Evolutionary conservation across 2,329 filamentous ascomycete genomes (phyloP).

Genomic region (Cadophora malorum): DNA sequence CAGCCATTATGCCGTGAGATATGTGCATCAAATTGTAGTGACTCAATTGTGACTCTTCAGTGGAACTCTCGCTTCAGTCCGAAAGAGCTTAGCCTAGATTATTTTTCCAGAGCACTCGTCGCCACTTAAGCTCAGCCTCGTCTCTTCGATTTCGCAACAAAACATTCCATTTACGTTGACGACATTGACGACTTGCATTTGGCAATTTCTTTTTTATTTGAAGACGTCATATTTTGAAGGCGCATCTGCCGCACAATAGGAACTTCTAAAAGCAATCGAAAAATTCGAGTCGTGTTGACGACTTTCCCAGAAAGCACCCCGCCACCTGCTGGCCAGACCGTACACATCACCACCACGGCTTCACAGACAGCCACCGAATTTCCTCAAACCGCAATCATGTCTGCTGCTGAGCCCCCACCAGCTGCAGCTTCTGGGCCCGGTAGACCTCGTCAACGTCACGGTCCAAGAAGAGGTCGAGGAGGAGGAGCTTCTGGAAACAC

Average conservation of each 20-base stretch:
- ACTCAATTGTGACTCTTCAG: slow-evolving; percentile 21
- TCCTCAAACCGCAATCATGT: slow-evolving; percentile 30
- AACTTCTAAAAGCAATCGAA: not conserved
- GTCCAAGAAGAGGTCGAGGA: slow-evolving; percentile 39
- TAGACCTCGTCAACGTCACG: slow-evolving; percentile 36
- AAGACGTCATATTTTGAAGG: slow-evolving; percentile 45
- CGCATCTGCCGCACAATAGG: slow-evolving; percentile 30
- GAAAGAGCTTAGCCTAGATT: slow-evolving; percentile 12
- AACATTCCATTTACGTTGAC: slow-evolving; percentile 8
- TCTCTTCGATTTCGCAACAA: slow-evolving; percentile 15
- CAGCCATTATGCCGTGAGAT: not conserved
- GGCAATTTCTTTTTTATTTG: slow-evolving; percentile 35
- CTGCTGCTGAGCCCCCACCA: slow-evolving; percentile 31
- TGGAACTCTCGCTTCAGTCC: slow-evolving; percentile 4
- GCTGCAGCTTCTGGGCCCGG: slow-evolving; percentile 27
- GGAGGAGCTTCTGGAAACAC: slow-evolving; percentile 23
- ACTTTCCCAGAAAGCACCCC: slow-evolving; percentile 21
- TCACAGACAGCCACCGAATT: slow-evolving; percentile 1
- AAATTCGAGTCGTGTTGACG: slow-evolving; percentile 3
- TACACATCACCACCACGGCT: slow-evolving; percentile 15
- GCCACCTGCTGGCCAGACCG: slow-evolving; percentile 15
- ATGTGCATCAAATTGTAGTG: slow-evolving; percentile 2
- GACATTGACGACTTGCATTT: slow-evolving; percentile 15
- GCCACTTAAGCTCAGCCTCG: slow-evolving; percentile 34
- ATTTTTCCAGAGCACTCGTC: slow-evolving; percentile 5